phyloP scores from a whole-genome alignment of 2,329 filamentous ascomycete genomes.

The Parafenestella ontariensis region DNA sequence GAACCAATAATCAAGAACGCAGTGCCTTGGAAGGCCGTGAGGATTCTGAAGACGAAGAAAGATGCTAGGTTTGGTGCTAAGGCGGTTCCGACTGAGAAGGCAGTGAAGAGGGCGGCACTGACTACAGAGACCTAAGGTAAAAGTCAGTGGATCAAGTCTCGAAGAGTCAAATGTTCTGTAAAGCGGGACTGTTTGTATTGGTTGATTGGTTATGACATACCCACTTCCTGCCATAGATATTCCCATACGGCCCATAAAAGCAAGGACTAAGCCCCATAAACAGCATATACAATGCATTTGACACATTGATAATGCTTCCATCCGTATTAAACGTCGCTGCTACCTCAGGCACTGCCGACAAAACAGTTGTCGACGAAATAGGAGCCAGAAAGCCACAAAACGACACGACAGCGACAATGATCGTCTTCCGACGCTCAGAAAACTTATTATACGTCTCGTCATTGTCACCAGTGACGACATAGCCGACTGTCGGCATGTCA shows the following conservation, averaged over 20 bases:
- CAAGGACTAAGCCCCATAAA: conserved; percentile 71
- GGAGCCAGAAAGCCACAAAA: conserved; percentile 80
- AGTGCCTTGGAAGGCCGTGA: conserved; percentile 78
- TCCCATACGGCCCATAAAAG: conserved; percentile 74
- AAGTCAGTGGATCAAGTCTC: conserved; percentile 22
- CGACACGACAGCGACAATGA: conserved; percentile 73
- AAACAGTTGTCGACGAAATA: conserved; percentile 74
- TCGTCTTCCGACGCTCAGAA: conserved; percentile 65
- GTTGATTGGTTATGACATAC: conserved; percentile 37
- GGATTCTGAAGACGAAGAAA: conserved; percentile 76
- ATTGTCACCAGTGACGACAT: conserved; percentile 42
- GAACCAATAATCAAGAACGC: conserved; percentile 76
- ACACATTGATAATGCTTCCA: conserved; percentile 73
- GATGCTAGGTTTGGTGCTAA: conserved; percentile 72
- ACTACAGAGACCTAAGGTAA: conserved; percentile 61
- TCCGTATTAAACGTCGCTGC: conserved; percentile 69
- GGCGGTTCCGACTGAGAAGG: conserved; percentile 75
- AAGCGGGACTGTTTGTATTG: no score
- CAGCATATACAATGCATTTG: conserved; percentile 76
- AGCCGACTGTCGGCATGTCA: conserved; percentile 39
- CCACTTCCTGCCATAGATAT: conserved; percentile 57
- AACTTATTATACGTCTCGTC: conserved; percentile 70
- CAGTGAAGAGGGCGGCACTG: conserved; percentile 69
- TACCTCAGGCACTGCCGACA: conserved; percentile 78
- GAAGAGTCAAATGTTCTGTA: neutral